Evolutionary conservation across 1,284 basidiomycete genomes (phyloP).

Genomic region (Ceratobasidium sp.): DNA sequence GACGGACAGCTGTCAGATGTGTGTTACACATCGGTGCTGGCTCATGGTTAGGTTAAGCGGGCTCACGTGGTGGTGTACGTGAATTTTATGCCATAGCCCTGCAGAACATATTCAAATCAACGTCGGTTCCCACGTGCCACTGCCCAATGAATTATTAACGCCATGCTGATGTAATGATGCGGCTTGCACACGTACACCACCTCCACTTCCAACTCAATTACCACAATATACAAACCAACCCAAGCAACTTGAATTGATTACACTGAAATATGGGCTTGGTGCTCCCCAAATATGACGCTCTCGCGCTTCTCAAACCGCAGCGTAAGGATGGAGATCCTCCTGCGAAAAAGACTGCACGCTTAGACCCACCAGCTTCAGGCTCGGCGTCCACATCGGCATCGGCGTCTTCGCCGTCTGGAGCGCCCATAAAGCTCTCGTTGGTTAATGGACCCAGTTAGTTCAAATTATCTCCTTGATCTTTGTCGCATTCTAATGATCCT

Average conservation of each 20-base stretch:
- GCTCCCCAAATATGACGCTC: constrained; percentile 37
- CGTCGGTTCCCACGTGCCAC: no score
- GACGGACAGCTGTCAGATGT: no score
- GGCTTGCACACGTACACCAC: no score
- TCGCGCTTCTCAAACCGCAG: constrained; percentile 44
- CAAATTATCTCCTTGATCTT: constrained; percentile 47
- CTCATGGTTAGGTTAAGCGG: no score
- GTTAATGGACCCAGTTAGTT: constrained; percentile 47
- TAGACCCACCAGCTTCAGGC: constrained; percentile 57
- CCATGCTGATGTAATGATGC: no score
- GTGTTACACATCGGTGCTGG: no score
- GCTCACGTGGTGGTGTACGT: no score
- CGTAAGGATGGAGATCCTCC: constrained; percentile 56
- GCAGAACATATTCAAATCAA: no score
- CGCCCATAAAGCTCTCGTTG: constrained; percentile 32
- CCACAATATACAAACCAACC: no score
- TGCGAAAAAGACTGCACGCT: constrained; percentile 73
- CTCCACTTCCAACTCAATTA: no score
- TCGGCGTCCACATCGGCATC: constrained; percentile 67
- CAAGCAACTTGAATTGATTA: background rate
- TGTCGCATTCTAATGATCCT: constrained; percentile 55
- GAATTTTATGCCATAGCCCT: no score
- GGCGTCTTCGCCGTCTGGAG: constrained; percentile 64
- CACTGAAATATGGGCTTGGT: constrained; percentile 18
- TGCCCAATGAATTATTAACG: no score